Evolutionary conservation across 1,139 yeast genomes (phyloP).

Genomic region (Diutina ranongensis): DNA sequence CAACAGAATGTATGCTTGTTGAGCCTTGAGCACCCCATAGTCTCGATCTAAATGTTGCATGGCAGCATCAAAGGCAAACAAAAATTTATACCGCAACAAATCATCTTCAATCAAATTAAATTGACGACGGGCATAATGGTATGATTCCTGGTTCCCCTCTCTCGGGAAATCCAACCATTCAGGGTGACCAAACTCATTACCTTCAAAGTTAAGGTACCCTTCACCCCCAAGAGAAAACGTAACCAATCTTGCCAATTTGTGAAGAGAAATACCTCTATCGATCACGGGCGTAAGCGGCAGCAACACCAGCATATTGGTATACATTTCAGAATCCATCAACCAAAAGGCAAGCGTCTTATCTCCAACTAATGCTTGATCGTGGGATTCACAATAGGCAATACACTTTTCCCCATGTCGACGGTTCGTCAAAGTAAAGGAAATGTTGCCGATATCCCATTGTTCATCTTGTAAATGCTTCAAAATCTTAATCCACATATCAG

Average conservation of each 20-base stretch:
- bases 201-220: conserved; percentile 91
- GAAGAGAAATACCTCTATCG: conserved; percentile 83
- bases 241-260: conserved; percentile 76
- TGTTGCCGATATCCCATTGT: conserved; percentile 81
- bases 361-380: conserved; percentile 95
- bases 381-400: conserved; percentile 89
- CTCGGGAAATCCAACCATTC: conserved; percentile 98
- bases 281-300: conserved; percentile 64
- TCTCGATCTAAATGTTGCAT: conserved; percentile 68
- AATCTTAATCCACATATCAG: conserved; percentile 97
- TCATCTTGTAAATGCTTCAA: conserved; percentile 78
- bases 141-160: conserved; percentile 75
- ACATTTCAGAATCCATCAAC: conserved; percentile 98
- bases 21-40: conserved; percentile 62
- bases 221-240: conserved; percentile 93
- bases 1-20: conserved; percentile 78
- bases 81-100: conserved; percentile 63
- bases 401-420: conserved; percentile 85
- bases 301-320: conserved; percentile 81
- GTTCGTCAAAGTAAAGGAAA: conserved; percentile 75
- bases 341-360: conserved; percentile 95
- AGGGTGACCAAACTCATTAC: conserved; percentile 97
- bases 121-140: conserved; percentile 91
- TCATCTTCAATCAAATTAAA: conserved; percentile 78
- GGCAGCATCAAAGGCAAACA: conserved; percentile 70